Base-by-base conservation (phyloP, 2,329 filamentous ascomycete genomes). In the Phoma herbarum region DNA sequence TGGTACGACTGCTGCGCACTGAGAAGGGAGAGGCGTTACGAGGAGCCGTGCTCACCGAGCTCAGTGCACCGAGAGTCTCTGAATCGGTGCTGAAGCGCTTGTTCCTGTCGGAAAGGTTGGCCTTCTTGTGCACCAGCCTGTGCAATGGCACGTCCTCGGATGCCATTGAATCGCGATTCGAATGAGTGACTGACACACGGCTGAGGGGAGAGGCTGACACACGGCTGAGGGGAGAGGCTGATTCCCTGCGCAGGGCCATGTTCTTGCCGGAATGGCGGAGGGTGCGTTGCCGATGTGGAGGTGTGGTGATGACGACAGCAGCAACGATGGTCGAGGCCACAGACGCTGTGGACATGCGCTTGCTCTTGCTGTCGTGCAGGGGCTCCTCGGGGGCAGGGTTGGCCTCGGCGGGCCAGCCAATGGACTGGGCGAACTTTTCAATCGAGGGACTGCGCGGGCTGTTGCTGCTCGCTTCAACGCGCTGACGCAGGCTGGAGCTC, bases 251-350 rank as follows among this genome's bases (percentile, higher is more conserved):
- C 33, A 85, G 74, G 2, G 84, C 84, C 55, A 79, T 71, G 59
- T 83, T 83, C 71, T 83, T 86, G 44, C 80, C 82, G 6, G 81
- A 81, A 67, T 86, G 85, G 49, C 85, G 82, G 49, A 87, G 72
- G 1, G 78, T 81, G 25, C 68, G 73, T 51, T 72, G 77, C 35
- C 78, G 74, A 59, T 77, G 79, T 37, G 79, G 81, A 4, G 82
- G 80, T 16, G 79, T 79, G 18, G 83, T 78, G 43, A 86, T 79
- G 28, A 87, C 83, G 67, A 84, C 78, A 12, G 83, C 85, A 73
- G 85, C 78, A 8, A 80, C 83, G 16, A 86, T 77, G 0, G 84
- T 85, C 6, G 85, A 86, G 11, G 80, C 78, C 22, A 80, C 80
- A 2, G 85, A 87, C 2, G 81, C 72, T 16, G 71, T 79, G 14